phyloP scores from a whole-genome alignment of 495 filamentous ascomycete genomes.

The Hypomontagnella monticulosa region DNA sequence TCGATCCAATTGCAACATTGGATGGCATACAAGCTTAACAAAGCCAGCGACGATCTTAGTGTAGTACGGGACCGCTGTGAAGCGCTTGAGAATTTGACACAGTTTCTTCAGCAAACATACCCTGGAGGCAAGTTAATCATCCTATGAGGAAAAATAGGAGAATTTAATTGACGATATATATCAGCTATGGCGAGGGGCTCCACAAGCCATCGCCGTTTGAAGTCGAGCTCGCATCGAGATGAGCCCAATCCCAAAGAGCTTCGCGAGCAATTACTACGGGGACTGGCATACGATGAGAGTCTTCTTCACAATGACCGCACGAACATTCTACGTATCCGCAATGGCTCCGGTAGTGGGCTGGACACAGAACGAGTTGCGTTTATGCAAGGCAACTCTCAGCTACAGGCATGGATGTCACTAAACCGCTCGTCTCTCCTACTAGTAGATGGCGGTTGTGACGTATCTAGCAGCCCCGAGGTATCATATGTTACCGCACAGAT shows the following conservation, averaged over 20 bases:
- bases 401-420: conserved; percentile 12
- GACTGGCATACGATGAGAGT: not conserved
- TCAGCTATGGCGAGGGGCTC: not conserved
- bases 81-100: not conserved
- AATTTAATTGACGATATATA: not conserved
- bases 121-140: not conserved
- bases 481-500: conserved; percentile 8
- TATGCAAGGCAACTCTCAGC: conserved; percentile 1
- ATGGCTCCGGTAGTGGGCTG: not conserved
- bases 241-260: not conserved
- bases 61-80: not conserved
- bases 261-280: not conserved
- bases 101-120: not conserved
- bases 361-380: not conserved
- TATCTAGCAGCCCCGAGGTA: not conserved
- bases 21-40: not conserved
- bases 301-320: not conserved
- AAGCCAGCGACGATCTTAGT: not conserved
- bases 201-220: not conserved
- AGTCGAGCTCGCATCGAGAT: not conserved
- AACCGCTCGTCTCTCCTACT: conserved; percentile 9
- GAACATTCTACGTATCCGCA: not conserved
- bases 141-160: not conserved
- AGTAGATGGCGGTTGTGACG: conserved; percentile 2
- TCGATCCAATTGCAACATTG: conserved; percentile 6